Evolutionary conservation across 345 rosid genomes (phyloP), one percentile per base, ranked within the genome.

Genomic region (Eutrema yunnanense): DNA sequence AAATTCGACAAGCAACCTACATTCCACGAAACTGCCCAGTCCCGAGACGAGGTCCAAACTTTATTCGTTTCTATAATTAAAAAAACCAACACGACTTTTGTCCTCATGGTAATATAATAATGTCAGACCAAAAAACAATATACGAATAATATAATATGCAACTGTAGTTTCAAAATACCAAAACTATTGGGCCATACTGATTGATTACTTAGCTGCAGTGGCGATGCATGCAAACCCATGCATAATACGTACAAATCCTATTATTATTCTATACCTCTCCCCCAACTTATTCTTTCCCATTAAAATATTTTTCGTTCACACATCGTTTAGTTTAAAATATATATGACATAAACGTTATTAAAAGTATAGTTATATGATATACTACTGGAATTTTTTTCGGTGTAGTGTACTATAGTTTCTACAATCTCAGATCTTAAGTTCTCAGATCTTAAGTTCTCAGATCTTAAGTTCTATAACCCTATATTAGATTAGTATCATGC

Each of bases 191-290:
- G 62, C 72, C 80, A 71, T 64, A 57, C 72, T 49, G 58, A 57
- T 71, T 49, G 72, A 77, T 71, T 50, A 34, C 56, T 71, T 56
- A 41, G 75, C 76, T 57, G 80, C 75, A 70, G 72, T 65, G 76
- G 51, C 80, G 65, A 65, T 76, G 71, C 80, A 76, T 76, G 80
- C 80, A 76, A 76, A 4, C 80, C 80, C 80, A 76, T 76, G 80
- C 76, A 76, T 70, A 76, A 76, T 76, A 70, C 80, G 80, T 76
- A 71, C 80, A 76, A 76, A 76, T 32, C 34, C 8, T 47, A 9
- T 47, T 64, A 71, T 64, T 71, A 48, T 71, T 70, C 1, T 71
- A 71, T 76, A 64, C 44, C 38, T 76, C 62, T 50, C 49, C 52
- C 44, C 53, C 52, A 63, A 53, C 64, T 75, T 76, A 76, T 57